Evolutionary conservation across 2,329 filamentous ascomycete species (phyloP), one percentile per base, ranked within the genome.

Genomic region (Monosporascus sp.): DNA sequence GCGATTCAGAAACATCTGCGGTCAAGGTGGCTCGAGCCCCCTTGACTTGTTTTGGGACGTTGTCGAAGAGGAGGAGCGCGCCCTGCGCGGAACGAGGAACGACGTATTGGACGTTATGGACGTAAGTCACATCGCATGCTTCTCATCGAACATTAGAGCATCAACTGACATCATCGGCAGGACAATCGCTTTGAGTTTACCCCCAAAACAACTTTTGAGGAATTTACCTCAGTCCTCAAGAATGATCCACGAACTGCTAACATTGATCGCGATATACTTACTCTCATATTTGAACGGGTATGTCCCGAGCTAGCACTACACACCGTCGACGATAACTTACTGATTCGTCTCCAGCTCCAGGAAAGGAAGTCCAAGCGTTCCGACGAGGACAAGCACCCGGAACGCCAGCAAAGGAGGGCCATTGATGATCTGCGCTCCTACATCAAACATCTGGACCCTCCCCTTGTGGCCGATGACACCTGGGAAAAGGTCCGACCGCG

Each of bases 21-120:
- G 91, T 50, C 90, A 95, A 67, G 73, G 82, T 54, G 92, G 93
- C 52, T 96, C 92, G 5, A 88, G 84, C 5, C 90, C 94, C 15
- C 80, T 96, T 59, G 91, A 97, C 65, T 77, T 99, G 7, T 97
- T 99, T 75, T 97, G 93, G 90, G 94, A 99, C 68, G 77, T 92
- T 48, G 80, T 97, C 25, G 94, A 97, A 69, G 91, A 96, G 69
- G 91, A 97, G 70, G 93, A 99, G 66, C 85, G 89, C 54, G 85
- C 87, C n/a, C 77, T 97, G 48, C 87, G 92, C 56, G 86, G 83
- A 49, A 86, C 87, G 48, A 81, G 90, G 56, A 95, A 94, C 67
- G 85, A 91, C 66, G 88, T 95, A 39, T 76, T 94, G 59, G 91
- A 96, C 72, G 90, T 94, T 61, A 79, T 96, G 62, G 89, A 95